phyloP scores from a whole-genome alignment of 495 filamentous ascomycete genomes.

The Aspergillus incahuasiensis region DNA sequence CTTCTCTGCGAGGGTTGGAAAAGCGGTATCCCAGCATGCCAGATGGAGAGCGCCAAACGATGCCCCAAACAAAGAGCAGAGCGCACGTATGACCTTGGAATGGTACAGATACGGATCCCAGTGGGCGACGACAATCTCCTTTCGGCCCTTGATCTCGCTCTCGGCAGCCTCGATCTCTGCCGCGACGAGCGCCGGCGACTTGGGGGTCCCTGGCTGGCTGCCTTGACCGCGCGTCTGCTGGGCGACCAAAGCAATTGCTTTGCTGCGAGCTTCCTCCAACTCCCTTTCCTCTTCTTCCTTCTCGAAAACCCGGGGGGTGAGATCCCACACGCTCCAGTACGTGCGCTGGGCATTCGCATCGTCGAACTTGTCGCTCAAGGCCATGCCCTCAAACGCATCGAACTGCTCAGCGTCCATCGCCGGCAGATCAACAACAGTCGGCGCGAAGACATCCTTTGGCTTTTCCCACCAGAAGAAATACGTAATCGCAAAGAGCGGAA shows the following conservation, averaged over 20 bases:
- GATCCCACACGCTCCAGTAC: conserved; percentile 7
- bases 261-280: not conserved
- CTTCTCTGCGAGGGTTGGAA: not conserved
- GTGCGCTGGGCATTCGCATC: conserved; percentile 13
- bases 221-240: too few species aligned
- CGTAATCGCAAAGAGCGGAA: conserved; percentile 29
- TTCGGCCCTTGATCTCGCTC: not conserved
- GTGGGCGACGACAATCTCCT: not conserved
- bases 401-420: conserved; percentile 23
- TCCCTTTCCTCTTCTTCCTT: conserved; percentile 4
- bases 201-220: too few species aligned
- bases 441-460: conserved; percentile 25
- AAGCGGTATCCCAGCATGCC: conserved; percentile 4
- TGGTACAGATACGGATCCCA: conserved; percentile 5
- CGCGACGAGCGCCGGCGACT: too few species aligned
- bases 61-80: conserved; percentile 3
- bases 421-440: conserved; percentile 29
- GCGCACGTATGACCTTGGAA: not conserved
- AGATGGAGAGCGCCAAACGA: conserved; percentile 7
- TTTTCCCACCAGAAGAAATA: conserved; percentile 40
- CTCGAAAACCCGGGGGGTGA: conserved; percentile 7
- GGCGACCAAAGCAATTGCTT: too few species aligned
- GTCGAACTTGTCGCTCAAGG: conserved; percentile 21
- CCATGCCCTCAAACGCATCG: conserved; percentile 19
- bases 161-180: not conserved